Evolutionary conservation across 108 stramenopile genomes (phyloP).

Genomic region (Nitzschia sp.): DNA sequence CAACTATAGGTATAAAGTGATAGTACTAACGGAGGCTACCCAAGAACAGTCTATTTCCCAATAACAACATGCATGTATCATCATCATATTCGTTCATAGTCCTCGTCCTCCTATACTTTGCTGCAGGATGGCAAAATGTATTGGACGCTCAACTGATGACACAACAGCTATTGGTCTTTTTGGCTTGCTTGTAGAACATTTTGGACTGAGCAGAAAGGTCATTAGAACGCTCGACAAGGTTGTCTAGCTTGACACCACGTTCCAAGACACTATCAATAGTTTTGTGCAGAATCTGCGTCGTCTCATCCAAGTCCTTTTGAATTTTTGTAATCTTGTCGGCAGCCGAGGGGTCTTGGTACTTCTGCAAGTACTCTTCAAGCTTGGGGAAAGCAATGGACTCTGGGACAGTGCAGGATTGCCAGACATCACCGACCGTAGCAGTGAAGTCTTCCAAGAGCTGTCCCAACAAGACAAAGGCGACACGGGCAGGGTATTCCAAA

Average conservation of each 20-base stretch:
- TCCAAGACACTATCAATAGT: slow-evolving; percentile 98
- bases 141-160: slow-evolving; percentile 54
- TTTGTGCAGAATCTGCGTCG: slow-evolving; percentile 96
- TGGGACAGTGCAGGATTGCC: slow-evolving; percentile 61
- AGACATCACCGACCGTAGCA: slow-evolving; percentile 53
- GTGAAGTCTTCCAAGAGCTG: slow-evolving; percentile 95
- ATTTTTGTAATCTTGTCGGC: slow-evolving; percentile 99
- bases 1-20: neutral
- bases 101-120: too few species aligned
- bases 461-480: slow-evolving; percentile 94
- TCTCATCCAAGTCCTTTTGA: slow-evolving; percentile 98
- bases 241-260: slow-evolving; percentile 96
- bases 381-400: slow-evolving; percentile 64
- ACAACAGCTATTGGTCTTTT: slow-evolving; percentile 98
- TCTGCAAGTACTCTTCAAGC: slow-evolving; percentile 71
- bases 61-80: too few species aligned
- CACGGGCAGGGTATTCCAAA: slow-evolving; percentile 96
- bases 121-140: too few species aligned
- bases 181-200: slow-evolving; percentile 99
- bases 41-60: too few species aligned
- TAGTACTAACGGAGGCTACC: neutral
- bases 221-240: slow-evolving; percentile 93
- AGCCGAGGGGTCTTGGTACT: slow-evolving; percentile 90
- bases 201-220: slow-evolving; percentile 96
- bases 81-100: too few species aligned